Evolutionary conservation across 148 eudicot species (phyloP).

Genomic region (Salicornia ramosissima): DNA sequence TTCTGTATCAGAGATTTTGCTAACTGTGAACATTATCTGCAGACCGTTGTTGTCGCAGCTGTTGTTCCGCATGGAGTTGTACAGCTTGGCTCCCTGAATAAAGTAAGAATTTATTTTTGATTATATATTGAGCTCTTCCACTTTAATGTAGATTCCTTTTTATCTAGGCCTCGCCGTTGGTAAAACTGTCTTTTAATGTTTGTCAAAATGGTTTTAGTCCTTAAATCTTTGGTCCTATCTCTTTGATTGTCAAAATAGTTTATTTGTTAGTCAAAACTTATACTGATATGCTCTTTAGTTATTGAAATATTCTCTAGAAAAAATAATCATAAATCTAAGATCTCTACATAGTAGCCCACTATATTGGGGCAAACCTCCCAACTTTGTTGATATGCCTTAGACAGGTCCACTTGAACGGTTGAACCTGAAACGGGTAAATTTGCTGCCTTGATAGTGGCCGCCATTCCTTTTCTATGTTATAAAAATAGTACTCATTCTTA

Average conservation of each 20-base stretch:
- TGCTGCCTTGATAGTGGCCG: no score
- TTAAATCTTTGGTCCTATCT: background rate
- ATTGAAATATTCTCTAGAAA: no score
- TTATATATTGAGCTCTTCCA: background rate
- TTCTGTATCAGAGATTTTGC: background rate
- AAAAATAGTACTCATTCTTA: no score
- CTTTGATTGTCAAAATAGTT: no score
- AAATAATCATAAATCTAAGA: no score
- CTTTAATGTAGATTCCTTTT: background rate
- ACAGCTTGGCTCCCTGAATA: constrained; percentile 74
- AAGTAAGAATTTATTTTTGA: constrained; percentile 36
- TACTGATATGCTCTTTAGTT: background rate
- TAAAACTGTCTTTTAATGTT: background rate
- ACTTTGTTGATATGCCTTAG: background rate
- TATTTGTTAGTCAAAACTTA: no score
- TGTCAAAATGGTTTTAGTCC: background rate
- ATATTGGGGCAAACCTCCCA: background rate
- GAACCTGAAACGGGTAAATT: no score
- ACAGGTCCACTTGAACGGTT: no score
- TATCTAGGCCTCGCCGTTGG: background rate
- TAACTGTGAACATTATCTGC: constrained; percentile 20
- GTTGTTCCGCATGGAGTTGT: constrained; percentile 67
- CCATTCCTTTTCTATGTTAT: background rate
- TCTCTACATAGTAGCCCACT: background rate
- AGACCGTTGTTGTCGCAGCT: constrained; percentile 71